phyloP scores from a whole-genome alignment of 441 rosid genomes.

The Viola pubescens region DNA sequence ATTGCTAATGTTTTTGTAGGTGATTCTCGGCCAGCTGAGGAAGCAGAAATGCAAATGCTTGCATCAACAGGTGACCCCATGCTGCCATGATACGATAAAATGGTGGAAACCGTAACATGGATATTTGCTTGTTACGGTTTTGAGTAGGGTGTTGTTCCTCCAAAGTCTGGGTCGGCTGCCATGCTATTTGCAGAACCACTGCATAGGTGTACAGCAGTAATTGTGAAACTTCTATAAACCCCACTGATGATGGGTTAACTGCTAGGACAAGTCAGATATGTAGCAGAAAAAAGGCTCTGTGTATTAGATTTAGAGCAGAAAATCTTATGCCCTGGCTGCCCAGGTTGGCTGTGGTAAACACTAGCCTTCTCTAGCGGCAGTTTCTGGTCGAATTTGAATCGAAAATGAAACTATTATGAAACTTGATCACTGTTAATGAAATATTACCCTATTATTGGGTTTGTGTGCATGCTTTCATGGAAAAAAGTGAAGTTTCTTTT shows the following conservation, averaged over 20 bases:
- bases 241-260: neutral
- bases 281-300: slow-evolving; percentile 27
- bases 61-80: slow-evolving; percentile 65
- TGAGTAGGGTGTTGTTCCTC: slow-evolving; percentile 14
- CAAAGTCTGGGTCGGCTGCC: slow-evolving; percentile 22
- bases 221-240: slow-evolving; percentile 17
- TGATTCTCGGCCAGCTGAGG: slow-evolving; percentile 41
- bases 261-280: neutral
- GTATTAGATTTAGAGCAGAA: slow-evolving; percentile 47
- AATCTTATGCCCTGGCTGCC: slow-evolving; percentile 62
- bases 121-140: slow-evolving; percentile 12
- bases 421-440: slow-evolving; percentile 21
- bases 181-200: slow-evolving; percentile 25
- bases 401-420: slow-evolving; percentile 19
- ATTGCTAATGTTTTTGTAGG: slow-evolving; percentile 31
- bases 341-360: slow-evolving; percentile 77
- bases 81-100: slow-evolving; percentile 21
- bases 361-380: slow-evolving; percentile 99
- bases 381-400: slow-evolving; percentile 38
- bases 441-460: slow-evolving; percentile 11
- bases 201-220: slow-evolving; percentile 37
- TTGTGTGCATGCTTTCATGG: slow-evolving; percentile 24
- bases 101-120: neutral
- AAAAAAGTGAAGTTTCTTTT: neutral
- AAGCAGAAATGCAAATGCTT: slow-evolving; percentile 50